Evolutionary conservation across 192 early-diverging fungal species (phyloP).

Genomic region (Coemansia sp.): DNA sequence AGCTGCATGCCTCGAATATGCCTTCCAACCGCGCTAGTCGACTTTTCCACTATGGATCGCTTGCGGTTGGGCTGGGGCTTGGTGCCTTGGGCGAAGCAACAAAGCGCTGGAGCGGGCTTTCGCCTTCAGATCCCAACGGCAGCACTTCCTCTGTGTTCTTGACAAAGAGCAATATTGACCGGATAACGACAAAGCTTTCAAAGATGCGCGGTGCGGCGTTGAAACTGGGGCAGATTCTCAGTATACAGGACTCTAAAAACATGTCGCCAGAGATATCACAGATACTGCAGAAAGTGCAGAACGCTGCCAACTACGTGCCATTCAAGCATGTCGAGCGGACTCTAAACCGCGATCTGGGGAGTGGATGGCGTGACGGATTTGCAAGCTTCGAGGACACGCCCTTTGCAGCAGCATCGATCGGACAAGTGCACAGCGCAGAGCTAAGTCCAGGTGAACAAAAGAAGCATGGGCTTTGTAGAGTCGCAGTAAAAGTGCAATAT

Average conservation of each 20-base stretch:
- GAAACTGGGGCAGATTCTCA: conserved; percentile 97
- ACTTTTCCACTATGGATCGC: conserved; percentile 77
- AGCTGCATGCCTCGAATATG: conserved; percentile 54
- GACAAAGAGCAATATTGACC: conserved; percentile 77
- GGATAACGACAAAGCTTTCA: conserved; percentile 79
- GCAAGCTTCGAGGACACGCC: conserved; percentile 72
- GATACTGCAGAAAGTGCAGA: conserved; percentile 85
- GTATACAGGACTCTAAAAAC: conserved; percentile 82
- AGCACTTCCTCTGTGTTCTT: conserved; percentile 61
- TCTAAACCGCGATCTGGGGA: conserved; percentile 67
- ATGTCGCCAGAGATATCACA: conserved; percentile 78
- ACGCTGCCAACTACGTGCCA: conserved; percentile 95
- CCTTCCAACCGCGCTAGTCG: conserved; percentile 75
- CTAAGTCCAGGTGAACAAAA: conserved; percentile 23
- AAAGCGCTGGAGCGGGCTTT: conserved; percentile 59
- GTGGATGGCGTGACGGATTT: conserved; percentile 71
- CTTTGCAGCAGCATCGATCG: conserved; percentile 90
- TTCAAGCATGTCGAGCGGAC: conserved; percentile 75
- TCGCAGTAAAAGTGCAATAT: conserved; percentile 96
- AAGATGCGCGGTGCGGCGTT: conserved; percentile 95
- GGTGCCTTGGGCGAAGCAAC: conserved; percentile 71
- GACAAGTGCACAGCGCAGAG: conserved; percentile 74
- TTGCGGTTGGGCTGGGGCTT: conserved; percentile 69
- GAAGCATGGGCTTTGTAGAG: conserved; percentile 29
- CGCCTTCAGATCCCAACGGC: conserved; percentile 21